A percentile compares a stretch with the other conserved stretches of the same genome.
phyloP scores from a whole-genome alignment of 192 early-diverging fungal genomes.

The Dissophora globulifera region DNA sequence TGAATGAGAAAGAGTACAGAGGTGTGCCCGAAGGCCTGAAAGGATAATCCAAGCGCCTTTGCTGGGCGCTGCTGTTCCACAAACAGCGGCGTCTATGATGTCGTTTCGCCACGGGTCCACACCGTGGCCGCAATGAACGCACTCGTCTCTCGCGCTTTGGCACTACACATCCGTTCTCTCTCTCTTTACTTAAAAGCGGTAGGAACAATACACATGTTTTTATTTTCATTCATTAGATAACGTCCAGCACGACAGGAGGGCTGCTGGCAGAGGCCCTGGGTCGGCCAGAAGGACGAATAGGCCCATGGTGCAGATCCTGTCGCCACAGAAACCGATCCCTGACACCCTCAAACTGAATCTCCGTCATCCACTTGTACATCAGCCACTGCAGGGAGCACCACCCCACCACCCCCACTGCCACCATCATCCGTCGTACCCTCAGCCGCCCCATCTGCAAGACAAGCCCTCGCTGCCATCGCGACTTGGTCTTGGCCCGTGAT shows the following conservation, averaged over 20 bases:
- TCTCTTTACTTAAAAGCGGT: no score
- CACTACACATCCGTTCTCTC: no score
- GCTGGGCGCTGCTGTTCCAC: background rate
- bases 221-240: no score
- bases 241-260: no score
- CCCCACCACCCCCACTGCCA: constrained; percentile 8
- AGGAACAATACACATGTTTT: no score
- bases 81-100: no score
- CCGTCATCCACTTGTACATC: constrained; percentile 46
- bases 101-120: no score
- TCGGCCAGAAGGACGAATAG: background rate
- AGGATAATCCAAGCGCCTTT: no score
- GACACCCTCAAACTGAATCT: constrained; percentile 28
- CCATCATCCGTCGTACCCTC: constrained; percentile 19
- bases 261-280: background rate
- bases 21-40: no score
- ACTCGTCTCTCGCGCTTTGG: no score
- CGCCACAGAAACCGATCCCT: constrained; percentile 38
- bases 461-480: constrained; percentile 20
- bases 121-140: no score
- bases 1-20: background rate
- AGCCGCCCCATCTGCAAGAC: constrained; percentile 34
- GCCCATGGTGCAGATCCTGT: constrained; percentile 21
- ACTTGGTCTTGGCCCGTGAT: constrained; percentile 34
- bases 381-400: constrained; percentile 33